Conservation (phyloP, 140 eudicot species). For the Eryngium alpinum region DNA sequence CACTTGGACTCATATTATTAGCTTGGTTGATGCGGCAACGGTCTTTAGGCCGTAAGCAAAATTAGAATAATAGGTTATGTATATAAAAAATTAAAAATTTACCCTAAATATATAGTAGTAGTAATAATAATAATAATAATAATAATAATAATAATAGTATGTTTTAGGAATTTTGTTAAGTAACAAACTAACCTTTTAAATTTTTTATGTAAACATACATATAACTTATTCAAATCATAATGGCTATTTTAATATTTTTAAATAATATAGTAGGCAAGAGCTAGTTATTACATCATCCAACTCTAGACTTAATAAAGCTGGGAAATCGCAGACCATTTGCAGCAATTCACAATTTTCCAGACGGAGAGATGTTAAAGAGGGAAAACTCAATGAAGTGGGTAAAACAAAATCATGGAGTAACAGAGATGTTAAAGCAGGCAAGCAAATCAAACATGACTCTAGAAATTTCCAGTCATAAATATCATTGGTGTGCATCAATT, state of each 20-base stretch:
- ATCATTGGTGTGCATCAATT: not conserved
- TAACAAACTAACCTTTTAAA: too few relatives aligned
- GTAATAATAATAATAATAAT: too few relatives aligned
- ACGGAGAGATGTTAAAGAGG: not conserved
- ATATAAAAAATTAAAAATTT: too few relatives aligned
- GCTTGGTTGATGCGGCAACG: conserved; percentile 46
- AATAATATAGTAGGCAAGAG: too few relatives aligned
- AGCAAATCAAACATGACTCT: not conserved
- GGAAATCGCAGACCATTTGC: not conserved
- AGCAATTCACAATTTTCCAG: not conserved
- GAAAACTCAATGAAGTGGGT: not conserved
- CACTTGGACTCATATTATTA: conserved; percentile 39
- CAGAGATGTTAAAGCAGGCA: not conserved
- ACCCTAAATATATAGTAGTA: too few relatives aligned
- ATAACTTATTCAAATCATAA: too few relatives aligned
- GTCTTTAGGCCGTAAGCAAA: too few relatives aligned
- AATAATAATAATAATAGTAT: too few relatives aligned
- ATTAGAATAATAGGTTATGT: too few relatives aligned
- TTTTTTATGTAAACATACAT: too few relatives aligned
- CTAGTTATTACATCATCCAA: not conserved
- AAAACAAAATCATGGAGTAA: not conserved
- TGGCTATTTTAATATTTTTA: too few relatives aligned
- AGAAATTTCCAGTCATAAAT: not conserved
- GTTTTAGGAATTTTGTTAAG: too few relatives aligned
- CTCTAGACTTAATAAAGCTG: not conserved